These are phyloP conservation scores for Rhytidhysteron rufulum DNA, from an alignment of 2,329 filamentous ascomycete species.

Conservation along the genomic window DNA sequence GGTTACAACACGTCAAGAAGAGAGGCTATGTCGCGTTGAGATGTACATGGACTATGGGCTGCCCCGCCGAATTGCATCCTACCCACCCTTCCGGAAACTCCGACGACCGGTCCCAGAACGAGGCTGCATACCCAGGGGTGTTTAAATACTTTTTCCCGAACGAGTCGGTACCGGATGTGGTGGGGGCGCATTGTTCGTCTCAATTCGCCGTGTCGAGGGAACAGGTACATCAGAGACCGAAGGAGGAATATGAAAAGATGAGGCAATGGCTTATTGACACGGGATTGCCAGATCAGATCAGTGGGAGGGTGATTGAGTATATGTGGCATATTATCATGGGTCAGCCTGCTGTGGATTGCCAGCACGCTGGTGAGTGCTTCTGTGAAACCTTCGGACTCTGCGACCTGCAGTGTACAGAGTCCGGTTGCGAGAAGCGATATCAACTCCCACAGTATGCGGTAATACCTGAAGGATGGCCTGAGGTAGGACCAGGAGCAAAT, in stretches of 20 bases:
- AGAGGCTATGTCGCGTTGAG: slow-evolving; percentile 50
- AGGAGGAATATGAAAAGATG: slow-evolving; percentile 43
- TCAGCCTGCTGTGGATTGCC: slow-evolving; percentile 50
- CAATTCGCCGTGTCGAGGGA: slow-evolving; percentile 48
- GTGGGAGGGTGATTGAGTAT: slow-evolving; percentile 52
- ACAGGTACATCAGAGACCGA: slow-evolving; percentile 39
- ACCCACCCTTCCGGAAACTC: slow-evolving; percentile 29
- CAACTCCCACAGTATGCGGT: slow-evolving; percentile 52
- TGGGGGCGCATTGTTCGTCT: slow-evolving; percentile 48
- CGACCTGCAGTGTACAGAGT: slow-evolving; percentile 36
- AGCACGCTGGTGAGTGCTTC: slow-evolving; percentile 58
- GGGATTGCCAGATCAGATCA: slow-evolving; percentile 41
- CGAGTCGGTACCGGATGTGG: slow-evolving; percentile 33
- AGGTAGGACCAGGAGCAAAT: slow-evolving; percentile 35
- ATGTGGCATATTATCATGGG: slow-evolving; percentile 47
- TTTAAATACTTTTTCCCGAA: slow-evolving; percentile 44
- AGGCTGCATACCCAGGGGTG: slow-evolving; percentile 40
- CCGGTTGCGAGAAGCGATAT: slow-evolving; percentile 55
- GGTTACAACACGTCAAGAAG: slow-evolving; percentile 39
- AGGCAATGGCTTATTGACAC: slow-evolving; percentile 47
- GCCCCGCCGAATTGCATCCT: slow-evolving; percentile 46
- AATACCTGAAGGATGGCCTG: slow-evolving; percentile 59
- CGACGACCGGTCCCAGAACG: slow-evolving; percentile 21
- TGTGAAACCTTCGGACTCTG: slow-evolving; percentile 63
- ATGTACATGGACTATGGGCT: slow-evolving; percentile 48